Percentiles rank a stretch among this genome's conserved stretches.
Conservation (phyloP, 176 grass and related monocot species). For the Musa itinerans region DNA sequence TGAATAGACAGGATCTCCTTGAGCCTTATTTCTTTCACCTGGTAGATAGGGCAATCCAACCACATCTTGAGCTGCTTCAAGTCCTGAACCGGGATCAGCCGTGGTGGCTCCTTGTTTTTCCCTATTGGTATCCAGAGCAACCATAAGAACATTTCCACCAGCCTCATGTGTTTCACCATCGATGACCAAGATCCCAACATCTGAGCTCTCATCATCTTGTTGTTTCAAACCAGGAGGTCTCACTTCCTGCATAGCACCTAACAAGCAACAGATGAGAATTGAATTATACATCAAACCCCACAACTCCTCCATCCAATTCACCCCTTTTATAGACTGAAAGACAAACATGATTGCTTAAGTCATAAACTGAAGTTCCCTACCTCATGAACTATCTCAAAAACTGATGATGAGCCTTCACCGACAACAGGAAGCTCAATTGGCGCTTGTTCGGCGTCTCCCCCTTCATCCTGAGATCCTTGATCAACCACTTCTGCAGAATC, state of each 20-base stretch:
- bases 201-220: conserved; percentile 23
- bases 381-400: conserved; percentile 10
- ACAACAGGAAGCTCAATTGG: conserved; percentile 8
- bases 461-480: conserved; percentile 28
- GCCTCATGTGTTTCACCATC: background rate
- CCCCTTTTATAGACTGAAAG: background rate
- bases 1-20: background rate
- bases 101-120: background rate
- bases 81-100: background rate
- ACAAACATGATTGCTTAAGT: background rate
- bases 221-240: conserved; percentile 35
- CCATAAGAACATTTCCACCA: background rate
- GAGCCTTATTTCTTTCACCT: conserved; percentile 1
- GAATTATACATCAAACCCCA: conserved; percentile 21
- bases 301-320: background rate
- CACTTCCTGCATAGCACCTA: conserved; percentile 67
- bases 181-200: background rate
- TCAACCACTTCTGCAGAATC: conserved; percentile 23
- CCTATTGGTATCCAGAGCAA: background rate
- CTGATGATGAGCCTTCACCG: conserved; percentile 3
- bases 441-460: conserved; percentile 17
- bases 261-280: conserved; percentile 27
- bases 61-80: background rate
- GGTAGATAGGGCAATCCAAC: background rate
- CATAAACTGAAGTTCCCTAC: conserved; percentile 18